Percentiles rank a stretch among this genome's conserved stretches.
Conservation (phyloP, 108 stramenopile genomes). For the Skeletonema potamos region DNA sequence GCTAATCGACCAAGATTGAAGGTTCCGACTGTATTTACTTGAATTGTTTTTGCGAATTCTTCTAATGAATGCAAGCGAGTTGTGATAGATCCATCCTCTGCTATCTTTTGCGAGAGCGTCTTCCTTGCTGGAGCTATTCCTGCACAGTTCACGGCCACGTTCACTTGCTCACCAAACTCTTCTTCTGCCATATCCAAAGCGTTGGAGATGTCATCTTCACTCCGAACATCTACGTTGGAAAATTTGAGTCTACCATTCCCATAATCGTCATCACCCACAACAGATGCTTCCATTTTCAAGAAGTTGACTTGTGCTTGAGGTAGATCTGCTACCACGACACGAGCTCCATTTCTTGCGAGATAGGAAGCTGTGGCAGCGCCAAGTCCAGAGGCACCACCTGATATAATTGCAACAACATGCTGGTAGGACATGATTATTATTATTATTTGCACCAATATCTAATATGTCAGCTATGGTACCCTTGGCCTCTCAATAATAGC, state of each 20-base stretch:
- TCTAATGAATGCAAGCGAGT: slow-evolving; percentile 51
- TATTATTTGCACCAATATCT: too few relatives aligned
- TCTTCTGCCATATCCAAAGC: slow-evolving; percentile 67
- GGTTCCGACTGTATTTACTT: slow-evolving; percentile 90
- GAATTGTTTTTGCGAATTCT: slow-evolving; percentile 65
- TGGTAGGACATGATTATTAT: too few relatives aligned
- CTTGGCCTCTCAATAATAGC: too few relatives aligned
- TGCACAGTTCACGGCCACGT: slow-evolving; percentile 91
- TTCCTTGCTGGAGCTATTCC: slow-evolving; percentile 85
- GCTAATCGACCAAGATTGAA: slow-evolving; percentile 94
- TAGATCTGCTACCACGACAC: slow-evolving; percentile 87
- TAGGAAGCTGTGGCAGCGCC: slow-evolving; percentile 87
- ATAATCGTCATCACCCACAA: neutral
- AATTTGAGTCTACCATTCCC: slow-evolving; percentile 40
- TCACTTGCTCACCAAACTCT: slow-evolving; percentile 73
- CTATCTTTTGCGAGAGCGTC: slow-evolving; percentile 63
- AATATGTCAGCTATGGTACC: too few relatives aligned
- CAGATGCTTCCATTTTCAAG: slow-evolving; percentile 32
- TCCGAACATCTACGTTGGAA: slow-evolving; percentile 68
- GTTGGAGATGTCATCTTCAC: slow-evolving; percentile 45
- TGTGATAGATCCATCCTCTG: slow-evolving; percentile 49
- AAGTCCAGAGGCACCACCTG: slow-evolving; percentile 90
- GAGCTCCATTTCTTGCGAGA: slow-evolving; percentile 70
- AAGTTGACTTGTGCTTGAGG: slow-evolving; percentile 45
- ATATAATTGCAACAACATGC: slow-evolving; percentile 62